Percentiles rank a stretch among this genome's conserved stretches.
Conservation (phyloP, 2,329 filamentous ascomycete genomes). For the Fusarium temperatum region DNA sequence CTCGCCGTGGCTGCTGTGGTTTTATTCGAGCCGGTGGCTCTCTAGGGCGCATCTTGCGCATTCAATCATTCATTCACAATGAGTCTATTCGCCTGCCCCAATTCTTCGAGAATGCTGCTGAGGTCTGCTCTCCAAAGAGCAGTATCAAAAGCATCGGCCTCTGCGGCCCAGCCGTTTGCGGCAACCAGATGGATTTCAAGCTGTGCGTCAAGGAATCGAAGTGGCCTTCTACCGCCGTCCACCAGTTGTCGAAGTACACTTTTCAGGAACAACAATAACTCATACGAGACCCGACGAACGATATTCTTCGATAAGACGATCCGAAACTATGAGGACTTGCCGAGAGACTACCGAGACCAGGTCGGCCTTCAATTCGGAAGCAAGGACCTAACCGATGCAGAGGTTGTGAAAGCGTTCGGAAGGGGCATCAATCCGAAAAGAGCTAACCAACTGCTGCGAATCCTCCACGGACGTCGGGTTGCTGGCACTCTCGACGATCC, state of each 20-base stretch:
- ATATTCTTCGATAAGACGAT: constrained; percentile 52
- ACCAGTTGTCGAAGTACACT: constrained; percentile 11
- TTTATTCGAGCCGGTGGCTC: constrained; percentile 35
- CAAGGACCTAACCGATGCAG: constrained; percentile 57
- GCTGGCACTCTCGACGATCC: constrained; percentile 72
- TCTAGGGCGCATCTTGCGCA: constrained; percentile 39
- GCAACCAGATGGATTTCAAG: constrained; percentile 39
- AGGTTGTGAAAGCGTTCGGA: constrained; percentile 62
- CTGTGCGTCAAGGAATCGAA: constrained; percentile 9
- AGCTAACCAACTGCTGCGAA: constrained; percentile 64
- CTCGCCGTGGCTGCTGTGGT: constrained; percentile 24
- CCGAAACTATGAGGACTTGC: constrained; percentile 67
- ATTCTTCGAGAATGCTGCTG: constrained; percentile 45
- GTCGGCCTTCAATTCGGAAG: constrained; percentile 63
- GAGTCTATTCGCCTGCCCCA: constrained; percentile 43
- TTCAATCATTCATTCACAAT: constrained; percentile 31
- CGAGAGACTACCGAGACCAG: constrained; percentile 64
- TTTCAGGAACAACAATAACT: constrained; percentile 21
- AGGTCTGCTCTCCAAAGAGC: constrained; percentile 41
- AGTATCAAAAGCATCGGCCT: constrained; percentile 26
- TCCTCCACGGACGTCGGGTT: constrained; percentile 70
- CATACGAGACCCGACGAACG: constrained; percentile 42
- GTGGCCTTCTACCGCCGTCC: constrained; percentile 7
- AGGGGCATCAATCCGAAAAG: constrained; percentile 51
- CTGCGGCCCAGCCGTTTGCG: constrained; percentile 30